A percentile compares a stretch with the other conserved stretches of the same genome.
phyloP scores from a whole-genome alignment of 192 early-diverging fungal species.

The Chytriomyces hyalinus region DNA sequence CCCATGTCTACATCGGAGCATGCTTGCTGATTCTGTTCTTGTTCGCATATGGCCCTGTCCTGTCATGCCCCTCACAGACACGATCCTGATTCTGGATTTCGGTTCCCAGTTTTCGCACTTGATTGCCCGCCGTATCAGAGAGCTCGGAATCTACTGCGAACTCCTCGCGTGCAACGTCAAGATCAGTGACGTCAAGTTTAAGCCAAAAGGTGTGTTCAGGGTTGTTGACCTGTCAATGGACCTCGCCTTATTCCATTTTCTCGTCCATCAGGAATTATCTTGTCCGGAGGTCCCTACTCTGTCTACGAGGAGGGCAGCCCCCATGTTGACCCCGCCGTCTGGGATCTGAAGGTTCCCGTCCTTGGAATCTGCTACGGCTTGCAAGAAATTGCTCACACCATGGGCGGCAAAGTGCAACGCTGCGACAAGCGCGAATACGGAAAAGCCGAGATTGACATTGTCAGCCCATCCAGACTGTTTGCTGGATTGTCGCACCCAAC shows the following conservation, averaged over 20 bases:
- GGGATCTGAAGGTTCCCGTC: conserved; percentile 86
- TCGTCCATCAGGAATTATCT: conserved; percentile 73
- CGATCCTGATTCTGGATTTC: conserved; percentile 98
- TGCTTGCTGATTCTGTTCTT: no score
- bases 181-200: conserved; percentile 88
- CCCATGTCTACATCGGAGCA: no score
- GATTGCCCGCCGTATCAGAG: conserved; percentile 93
- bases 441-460: conserved; percentile 77
- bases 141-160: conserved; percentile 98
- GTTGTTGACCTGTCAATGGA: conserved; percentile 5
- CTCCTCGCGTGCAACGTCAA: conserved; percentile 95
- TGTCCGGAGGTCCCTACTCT: conserved; percentile 96
- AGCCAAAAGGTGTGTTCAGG: conserved; percentile 77
- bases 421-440: conserved; percentile 96
- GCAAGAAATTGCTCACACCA: conserved; percentile 91
- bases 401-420: conserved; percentile 85
- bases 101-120: conserved; percentile 99
- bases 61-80: conserved; percentile 59
- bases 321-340: conserved; percentile 90
- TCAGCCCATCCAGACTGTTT: conserved; percentile 73
- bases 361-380: conserved; percentile 99
- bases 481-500: conserved; percentile 68
- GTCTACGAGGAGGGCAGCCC: conserved; percentile 95
- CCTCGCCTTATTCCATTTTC: conserved; percentile 14
- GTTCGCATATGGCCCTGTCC: no score